Evolutionary conservation across 2,329 filamentous ascomycete genomes (phyloP), one percentile per base, ranked within the genome.

Genomic region (Ambrosiella beaveri): DNA sequence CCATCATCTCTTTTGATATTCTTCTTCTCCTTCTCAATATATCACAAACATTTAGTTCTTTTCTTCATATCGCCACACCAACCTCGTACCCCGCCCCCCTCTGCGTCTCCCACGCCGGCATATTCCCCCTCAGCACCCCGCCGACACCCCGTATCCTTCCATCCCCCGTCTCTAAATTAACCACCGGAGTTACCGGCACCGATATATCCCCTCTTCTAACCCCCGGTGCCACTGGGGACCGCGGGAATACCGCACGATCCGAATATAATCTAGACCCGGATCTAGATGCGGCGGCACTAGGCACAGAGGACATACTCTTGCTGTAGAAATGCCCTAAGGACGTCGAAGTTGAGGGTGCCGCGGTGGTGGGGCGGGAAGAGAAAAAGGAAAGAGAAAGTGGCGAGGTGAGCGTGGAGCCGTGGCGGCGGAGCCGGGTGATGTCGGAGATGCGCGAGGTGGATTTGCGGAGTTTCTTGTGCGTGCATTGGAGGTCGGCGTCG

Each of bases 401-500:
- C 5, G 54, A 47, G 9, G 55, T 55, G 38, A 57, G 36, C 45
- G 59, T 65, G 62, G 61, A 36, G 63, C 62, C 37, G 62, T 64
- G 60, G 62, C 65, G 58, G 44, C 69, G 67, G 36, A 73, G 62
- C 39, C 66, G 66, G 57, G 69, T 62, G 61, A 76, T 70, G 61
- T 74, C 68, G 9, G 71, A 71, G 11, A 69, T 63, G 56, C 66
- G 68, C n/a, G 73, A 72, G 58, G 73, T 68, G 7, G 71, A 74
- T 68, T 76, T 76, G 58, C 78, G 75, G 54, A 80, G 68, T 66
- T 78, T 79, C 70, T 78, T 78, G 57, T 64, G 65, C 15, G 62
- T 65, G 63, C 59, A 58, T 58, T 13, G 49, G 50, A 53, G 12
- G 59, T 66, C 63, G 51, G 66, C 62, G 54, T 71, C 68, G 17